phyloP scores from a whole-genome alignment of 768 basidiomycete species.

The Serendipita sp. region DNA sequence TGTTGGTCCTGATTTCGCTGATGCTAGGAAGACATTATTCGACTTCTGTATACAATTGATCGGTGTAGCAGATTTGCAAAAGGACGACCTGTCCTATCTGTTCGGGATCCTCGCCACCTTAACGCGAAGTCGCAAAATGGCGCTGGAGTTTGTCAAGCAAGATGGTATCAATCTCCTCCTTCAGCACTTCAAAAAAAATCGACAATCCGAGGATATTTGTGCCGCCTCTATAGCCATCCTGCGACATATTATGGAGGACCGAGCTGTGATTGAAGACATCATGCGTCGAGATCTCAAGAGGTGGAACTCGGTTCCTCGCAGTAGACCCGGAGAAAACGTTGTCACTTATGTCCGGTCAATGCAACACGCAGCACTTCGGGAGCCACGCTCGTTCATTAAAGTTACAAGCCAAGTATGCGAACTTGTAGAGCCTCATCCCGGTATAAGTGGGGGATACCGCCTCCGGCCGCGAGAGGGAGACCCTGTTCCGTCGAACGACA shows the following conservation, averaged over 20 bases:
- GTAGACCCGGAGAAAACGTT: slow-evolving; percentile 41
- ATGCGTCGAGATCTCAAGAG: slow-evolving; percentile 75
- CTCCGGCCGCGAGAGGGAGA: slow-evolving; percentile 28
- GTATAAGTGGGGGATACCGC: slow-evolving; percentile 34
- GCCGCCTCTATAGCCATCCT: slow-evolving; percentile 77
- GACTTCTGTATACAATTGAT: slow-evolving; percentile 64
- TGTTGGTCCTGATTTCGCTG: slow-evolving; percentile 42
- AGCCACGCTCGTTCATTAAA: slow-evolving; percentile 59
- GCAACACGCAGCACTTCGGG: slow-evolving; percentile 64
- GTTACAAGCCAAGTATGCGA: slow-evolving; percentile 54
- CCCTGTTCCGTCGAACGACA: slow-evolving; percentile 11
- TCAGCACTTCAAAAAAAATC: slow-evolving; percentile 42
- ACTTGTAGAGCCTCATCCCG: slow-evolving; percentile 47
- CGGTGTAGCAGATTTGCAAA: slow-evolving; percentile 40
- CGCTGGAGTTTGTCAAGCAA: slow-evolving; percentile 47
- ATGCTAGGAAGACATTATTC: slow-evolving; percentile 52
- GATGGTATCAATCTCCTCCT: slow-evolving; percentile 51
- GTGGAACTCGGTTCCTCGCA: slow-evolving; percentile 57
- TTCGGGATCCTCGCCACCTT: slow-evolving; percentile 73
- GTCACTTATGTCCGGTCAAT: slow-evolving; percentile 57
- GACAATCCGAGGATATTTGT: slow-evolving; percentile 33
- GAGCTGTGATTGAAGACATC: slow-evolving; percentile 39
- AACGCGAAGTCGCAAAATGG: slow-evolving; percentile 52
- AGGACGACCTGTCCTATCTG: slow-evolving; percentile 68
- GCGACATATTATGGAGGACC: slow-evolving; percentile 82